Evolutionary conservation across 345 rosid genomes (phyloP).

Genomic region (Cardamine chenopodiifolia): DNA sequence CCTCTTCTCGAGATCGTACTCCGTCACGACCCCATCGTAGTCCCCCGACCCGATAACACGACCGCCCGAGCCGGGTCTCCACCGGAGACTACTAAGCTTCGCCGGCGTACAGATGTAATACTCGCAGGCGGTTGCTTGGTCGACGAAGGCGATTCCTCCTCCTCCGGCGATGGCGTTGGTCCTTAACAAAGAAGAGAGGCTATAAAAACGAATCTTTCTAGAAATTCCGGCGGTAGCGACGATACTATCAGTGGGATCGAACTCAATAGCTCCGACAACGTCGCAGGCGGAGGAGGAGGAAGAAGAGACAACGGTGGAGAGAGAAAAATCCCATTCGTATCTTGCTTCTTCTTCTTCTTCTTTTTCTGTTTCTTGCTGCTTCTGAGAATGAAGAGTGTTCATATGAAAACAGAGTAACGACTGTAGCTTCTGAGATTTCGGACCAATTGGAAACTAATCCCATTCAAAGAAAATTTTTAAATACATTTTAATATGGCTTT

Average conservation of each 20-base stretch:
- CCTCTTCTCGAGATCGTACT: conserved; percentile 71
- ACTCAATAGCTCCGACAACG: conserved; percentile 76
- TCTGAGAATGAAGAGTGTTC: conserved; percentile 40
- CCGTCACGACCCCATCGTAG: conserved; percentile 89
- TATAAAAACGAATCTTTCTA: conserved; percentile 75
- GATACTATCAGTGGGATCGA: conserved; percentile 63
- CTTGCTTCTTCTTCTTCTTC: conserved; percentile 32
- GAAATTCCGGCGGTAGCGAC: conserved; percentile 91
- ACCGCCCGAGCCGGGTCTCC: conserved; percentile 66
- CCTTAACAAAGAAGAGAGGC: conserved; percentile 43
- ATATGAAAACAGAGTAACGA: conserved; percentile 37
- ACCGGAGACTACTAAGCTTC: conserved; percentile 78
- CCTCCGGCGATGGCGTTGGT: not conserved
- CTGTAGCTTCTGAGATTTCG: conserved; percentile 32
- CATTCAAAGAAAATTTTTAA: conserved; percentile 13
- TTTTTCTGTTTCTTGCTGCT: conserved; percentile 17
- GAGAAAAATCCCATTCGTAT: conserved; percentile 76
- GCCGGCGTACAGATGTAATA: conserved; percentile 81
- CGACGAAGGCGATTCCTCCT: conserved; percentile 31
- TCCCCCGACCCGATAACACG: conserved; percentile 77
- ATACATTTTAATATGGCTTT: not conserved
- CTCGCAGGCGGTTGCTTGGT: conserved; percentile 60
- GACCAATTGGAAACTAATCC: conserved; percentile 43
- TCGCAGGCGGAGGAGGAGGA: conserved; percentile 52
- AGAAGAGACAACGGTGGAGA: conserved; percentile 61